A percentile compares a stretch with the other conserved stretches of the same genome.
phyloP scores from a whole-genome alignment of 176 grass and related monocot species.

The Puya raimondii region DNA sequence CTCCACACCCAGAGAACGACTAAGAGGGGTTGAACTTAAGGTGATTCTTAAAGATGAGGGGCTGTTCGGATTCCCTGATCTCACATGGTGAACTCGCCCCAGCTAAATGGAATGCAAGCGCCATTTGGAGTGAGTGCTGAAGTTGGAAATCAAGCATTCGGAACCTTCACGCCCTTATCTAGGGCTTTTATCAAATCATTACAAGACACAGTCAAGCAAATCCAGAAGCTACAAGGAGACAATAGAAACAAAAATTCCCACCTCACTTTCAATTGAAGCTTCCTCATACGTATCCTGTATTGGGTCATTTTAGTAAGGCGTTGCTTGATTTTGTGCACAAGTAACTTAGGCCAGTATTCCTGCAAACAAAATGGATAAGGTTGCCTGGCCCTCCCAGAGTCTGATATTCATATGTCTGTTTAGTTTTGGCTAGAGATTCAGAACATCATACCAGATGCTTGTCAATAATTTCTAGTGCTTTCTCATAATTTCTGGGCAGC shows the following conservation, averaged over 20 bases:
- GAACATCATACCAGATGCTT: constrained; percentile 59
- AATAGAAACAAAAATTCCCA: constrained; percentile 19
- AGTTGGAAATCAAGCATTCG: no score
- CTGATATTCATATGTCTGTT: neutral
- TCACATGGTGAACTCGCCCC: no score
- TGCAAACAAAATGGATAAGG: constrained; percentile 22
- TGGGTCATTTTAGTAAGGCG: constrained; percentile 95
- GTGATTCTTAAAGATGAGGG: no score
- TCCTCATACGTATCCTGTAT: constrained; percentile 91
- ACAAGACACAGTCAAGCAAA: no score
- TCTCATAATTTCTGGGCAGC: constrained; percentile 85
- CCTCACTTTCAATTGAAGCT: constrained; percentile 94
- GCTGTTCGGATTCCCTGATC: no score
- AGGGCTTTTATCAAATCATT: no score
- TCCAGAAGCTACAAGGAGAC: neutral
- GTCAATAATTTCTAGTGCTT: constrained; percentile 68
- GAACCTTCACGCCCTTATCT: no score
- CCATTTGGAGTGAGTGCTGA: no score
- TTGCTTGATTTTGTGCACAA: constrained; percentile 94
- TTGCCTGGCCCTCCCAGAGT: neutral
- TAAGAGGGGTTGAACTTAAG: no score
- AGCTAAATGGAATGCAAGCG: no score
- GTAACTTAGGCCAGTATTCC: constrained; percentile 94
- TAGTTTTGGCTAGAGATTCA: constrained; percentile 12
- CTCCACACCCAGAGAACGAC: no score